Conservation (phyloP, 139 green algal genomes). For the Chlorella sp. region DNA sequence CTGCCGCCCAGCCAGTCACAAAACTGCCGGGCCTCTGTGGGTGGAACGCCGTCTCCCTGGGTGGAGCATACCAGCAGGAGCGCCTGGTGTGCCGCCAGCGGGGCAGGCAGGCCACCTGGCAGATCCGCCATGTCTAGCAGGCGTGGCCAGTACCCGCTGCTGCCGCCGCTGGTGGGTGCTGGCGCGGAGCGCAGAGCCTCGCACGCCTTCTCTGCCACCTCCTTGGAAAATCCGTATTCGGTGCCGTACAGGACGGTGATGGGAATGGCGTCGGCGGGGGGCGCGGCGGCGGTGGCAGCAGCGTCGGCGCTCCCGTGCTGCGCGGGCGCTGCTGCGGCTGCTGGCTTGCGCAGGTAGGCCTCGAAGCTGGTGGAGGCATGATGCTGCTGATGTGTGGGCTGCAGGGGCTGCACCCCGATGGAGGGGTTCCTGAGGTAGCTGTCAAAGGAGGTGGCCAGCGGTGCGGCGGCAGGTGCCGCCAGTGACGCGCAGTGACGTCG, state of each 20-base stretch:
- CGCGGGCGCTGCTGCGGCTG: constrained; percentile 6
- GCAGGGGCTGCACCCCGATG: not conserved
- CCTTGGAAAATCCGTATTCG: constrained; percentile 89
- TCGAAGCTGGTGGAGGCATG: constrained; percentile 44
- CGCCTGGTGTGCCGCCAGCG: constrained; percentile 59
- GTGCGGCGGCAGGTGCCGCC: not conserved
- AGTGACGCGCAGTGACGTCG: not conserved
- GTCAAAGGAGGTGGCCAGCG: not conserved
- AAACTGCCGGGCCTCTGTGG: constrained; percentile 84
- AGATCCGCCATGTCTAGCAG: constrained; percentile 85
- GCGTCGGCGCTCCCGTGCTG: not conserved
- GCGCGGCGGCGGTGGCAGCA: not conserved
- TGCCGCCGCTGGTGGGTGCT: not conserved
- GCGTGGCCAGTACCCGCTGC: constrained; percentile 61
- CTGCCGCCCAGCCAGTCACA: constrained; percentile 81
- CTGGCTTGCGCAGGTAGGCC: constrained; percentile 30
- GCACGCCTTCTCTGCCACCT: constrained; percentile 83
- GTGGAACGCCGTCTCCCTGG: constrained; percentile 91
- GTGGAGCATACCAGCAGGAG: constrained; percentile 86
- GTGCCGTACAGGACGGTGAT: constrained; percentile 87
- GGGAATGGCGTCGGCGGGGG: constrained; percentile 46
- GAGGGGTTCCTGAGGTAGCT: not conserved
- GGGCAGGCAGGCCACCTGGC: constrained; percentile 64
- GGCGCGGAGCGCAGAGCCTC: constrained; percentile 42
- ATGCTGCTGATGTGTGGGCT: not conserved